Percentiles rank a stretch among this genome's conserved stretches.
These are phyloP conservation scores for Omphalotus olearius DNA, from an alignment of 1,284 basidiomycete species.

Conservation along the genomic window DNA sequence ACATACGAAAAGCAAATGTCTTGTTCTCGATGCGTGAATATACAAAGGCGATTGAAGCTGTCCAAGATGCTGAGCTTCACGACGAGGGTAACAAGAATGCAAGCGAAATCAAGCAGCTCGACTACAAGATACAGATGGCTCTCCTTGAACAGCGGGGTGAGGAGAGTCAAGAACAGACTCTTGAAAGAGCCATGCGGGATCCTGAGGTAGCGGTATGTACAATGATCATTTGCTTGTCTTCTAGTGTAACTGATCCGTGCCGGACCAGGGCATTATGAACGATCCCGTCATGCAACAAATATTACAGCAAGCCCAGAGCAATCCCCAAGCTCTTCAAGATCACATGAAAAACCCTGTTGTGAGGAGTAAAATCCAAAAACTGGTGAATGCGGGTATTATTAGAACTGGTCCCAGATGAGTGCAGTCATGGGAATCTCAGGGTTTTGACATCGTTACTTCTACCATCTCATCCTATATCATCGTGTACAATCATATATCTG, in stretches of 20 bases:
- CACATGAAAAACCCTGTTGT: constrained; percentile 96
- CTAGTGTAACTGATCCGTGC: constrained; percentile 8
- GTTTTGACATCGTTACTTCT: not conserved
- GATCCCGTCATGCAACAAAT: constrained; percentile 94
- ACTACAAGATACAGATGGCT: constrained; percentile 79
- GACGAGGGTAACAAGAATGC: constrained; percentile 79
- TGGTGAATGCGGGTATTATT: constrained; percentile 93
- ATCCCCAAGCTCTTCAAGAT: constrained; percentile 89
- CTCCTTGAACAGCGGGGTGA: constrained; percentile 77
- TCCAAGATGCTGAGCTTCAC: constrained; percentile 70
- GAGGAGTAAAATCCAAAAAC: constrained; percentile 84
- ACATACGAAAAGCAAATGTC: constrained; percentile 92
- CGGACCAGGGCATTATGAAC: constrained; percentile 67
- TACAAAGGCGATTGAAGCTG: constrained; percentile 79
- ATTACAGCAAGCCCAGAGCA: constrained; percentile 88
- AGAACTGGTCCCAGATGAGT: constrained; percentile 50
- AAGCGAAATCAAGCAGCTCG: constrained; percentile 76
- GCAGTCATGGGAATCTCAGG: not conserved
- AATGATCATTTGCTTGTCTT: constrained; percentile 1
- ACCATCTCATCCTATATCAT: not conserved
- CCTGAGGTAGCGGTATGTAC: constrained; percentile 84
- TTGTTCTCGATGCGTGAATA: constrained; percentile 91
- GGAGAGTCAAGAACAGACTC: constrained; percentile 92
- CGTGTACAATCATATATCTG: too few species aligned
- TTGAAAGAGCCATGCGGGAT: constrained; percentile 94